Evolutionary conservation across 2,329 filamentous ascomycete genomes (phyloP).

Genomic region (Diaporthe capsici): DNA sequence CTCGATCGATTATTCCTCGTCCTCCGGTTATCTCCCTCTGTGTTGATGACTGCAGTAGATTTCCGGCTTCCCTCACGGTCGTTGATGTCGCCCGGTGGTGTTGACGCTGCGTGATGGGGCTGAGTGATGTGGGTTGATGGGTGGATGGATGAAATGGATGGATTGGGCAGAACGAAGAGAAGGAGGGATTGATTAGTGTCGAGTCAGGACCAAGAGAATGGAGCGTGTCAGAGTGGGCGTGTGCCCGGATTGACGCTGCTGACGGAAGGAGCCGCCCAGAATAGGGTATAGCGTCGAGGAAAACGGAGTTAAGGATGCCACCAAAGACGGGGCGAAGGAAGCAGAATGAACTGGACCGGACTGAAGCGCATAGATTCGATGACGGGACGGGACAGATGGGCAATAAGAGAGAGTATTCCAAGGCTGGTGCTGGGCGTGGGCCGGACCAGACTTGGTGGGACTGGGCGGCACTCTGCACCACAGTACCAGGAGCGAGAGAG

Average conservation of each 20-base stretch:
- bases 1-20: neutral
- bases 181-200: slow-evolving; percentile 12
- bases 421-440: slow-evolving; percentile 3
- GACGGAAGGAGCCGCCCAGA: slow-evolving; percentile 31
- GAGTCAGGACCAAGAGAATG: slow-evolving; percentile 20
- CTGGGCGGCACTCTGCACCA: neutral
- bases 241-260: slow-evolving; percentile 14
- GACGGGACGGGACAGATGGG: slow-evolving; percentile 9
- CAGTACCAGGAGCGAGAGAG: no score
- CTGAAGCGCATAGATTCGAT: slow-evolving; percentile 12
- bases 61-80: neutral
- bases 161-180: neutral
- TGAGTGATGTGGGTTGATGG: neutral
- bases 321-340: slow-evolving; percentile 6
- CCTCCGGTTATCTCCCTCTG: no score
- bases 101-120: neutral
- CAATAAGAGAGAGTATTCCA: slow-evolving; percentile 9
- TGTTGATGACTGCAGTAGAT: neutral
- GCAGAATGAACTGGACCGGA: slow-evolving; percentile 8
- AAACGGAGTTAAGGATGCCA: slow-evolving; percentile 16
- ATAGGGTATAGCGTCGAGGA: neutral
- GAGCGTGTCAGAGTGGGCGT: slow-evolving; percentile 13
- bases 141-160: neutral
- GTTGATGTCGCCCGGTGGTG: neutral
- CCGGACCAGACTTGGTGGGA: slow-evolving; percentile 1